phyloP scores from a whole-genome alignment of 2,329 filamentous ascomycete genomes.

The Cyphellophora attinorum region DNA sequence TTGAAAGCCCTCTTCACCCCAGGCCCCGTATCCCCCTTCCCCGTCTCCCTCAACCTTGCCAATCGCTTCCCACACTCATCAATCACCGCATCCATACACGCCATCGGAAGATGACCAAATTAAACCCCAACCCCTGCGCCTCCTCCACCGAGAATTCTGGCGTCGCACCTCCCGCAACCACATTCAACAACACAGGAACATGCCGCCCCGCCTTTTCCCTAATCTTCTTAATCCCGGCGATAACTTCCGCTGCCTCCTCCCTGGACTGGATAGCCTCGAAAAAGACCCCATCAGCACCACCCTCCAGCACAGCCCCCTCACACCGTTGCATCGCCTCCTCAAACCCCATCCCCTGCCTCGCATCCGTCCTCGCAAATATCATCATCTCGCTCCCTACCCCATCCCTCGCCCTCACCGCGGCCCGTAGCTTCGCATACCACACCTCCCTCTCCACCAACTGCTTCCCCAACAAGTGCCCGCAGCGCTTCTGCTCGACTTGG shows the following conservation, averaged over 20 bases:
- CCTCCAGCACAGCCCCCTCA: slow-evolving; percentile 25
- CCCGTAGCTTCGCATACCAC: slow-evolving; percentile 27
- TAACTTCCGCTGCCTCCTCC: slow-evolving; percentile 25
- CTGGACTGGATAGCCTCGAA: slow-evolving; percentile 27
- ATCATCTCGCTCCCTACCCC: slow-evolving; percentile 22
- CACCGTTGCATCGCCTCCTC: slow-evolving; percentile 28
- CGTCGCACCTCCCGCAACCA: slow-evolving; percentile 33
- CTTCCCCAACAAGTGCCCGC: slow-evolving; percentile 31
- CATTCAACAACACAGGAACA: slow-evolving; percentile 33
- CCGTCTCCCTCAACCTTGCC: slow-evolving; percentile 24
- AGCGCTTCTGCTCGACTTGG: slow-evolving; percentile 28
- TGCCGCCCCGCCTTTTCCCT: too few species aligned
- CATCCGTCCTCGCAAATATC: slow-evolving; percentile 33
- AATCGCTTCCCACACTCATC: slow-evolving; percentile 1
- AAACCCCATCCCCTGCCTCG: slow-evolving; percentile 24
- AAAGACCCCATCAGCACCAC: slow-evolving; percentile 32
- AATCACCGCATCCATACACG: slow-evolving; percentile 1
- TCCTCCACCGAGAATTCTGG: slow-evolving; percentile 27
- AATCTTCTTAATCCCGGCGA: slow-evolving; percentile 27
- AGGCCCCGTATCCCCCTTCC: slow-evolving; percentile 23
- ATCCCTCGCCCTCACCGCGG: slow-evolving; percentile 29
- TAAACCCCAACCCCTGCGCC: slow-evolving; percentile 21
- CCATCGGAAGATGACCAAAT: background rate
- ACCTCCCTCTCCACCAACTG: slow-evolving; percentile 25
- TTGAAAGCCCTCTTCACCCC: slow-evolving; percentile 30